These are phyloP conservation scores for Saussurea involucrata DNA, from an alignment of 129 eudicot genomes.

Conservation along the genomic window DNA sequence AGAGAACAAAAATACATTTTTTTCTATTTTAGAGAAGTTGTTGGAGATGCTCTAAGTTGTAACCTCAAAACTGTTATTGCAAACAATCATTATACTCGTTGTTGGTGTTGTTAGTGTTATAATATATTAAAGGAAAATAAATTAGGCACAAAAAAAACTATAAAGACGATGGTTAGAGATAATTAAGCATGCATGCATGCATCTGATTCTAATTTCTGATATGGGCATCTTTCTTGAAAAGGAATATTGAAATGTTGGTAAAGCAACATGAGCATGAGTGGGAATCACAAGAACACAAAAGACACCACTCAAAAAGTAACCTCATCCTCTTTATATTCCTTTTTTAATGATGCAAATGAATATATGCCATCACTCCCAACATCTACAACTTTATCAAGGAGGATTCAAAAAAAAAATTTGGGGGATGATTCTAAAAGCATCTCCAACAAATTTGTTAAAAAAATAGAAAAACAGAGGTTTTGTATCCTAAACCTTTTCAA, in stretches of 20 bases:
- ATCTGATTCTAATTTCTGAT: neutral
- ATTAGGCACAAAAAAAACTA: neutral
- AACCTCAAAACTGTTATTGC: too few relatives aligned
- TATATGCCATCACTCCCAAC: neutral
- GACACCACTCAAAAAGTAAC: slow-evolving; percentile 20
- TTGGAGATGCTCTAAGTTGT: too few relatives aligned
- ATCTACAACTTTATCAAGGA: too few relatives aligned
- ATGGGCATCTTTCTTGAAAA: slow-evolving; percentile 28
- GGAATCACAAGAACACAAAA: slow-evolving; percentile 33
- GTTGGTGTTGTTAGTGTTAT: too few relatives aligned
- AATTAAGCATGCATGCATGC: neutral
- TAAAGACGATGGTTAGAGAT: neutral
- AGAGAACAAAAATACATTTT: too few relatives aligned
- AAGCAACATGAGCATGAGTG: slow-evolving; percentile 32
- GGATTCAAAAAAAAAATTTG: too few relatives aligned
- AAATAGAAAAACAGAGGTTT: too few relatives aligned
- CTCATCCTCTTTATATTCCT: neutral
- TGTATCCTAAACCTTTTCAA: too few relatives aligned
- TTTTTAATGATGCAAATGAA: slow-evolving; percentile 6
- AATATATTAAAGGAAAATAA: neutral
- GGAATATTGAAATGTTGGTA: slow-evolving; percentile 27
- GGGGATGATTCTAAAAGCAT: too few relatives aligned
- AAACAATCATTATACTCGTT: too few relatives aligned
- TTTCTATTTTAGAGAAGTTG: too few relatives aligned
- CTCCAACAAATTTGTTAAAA: too few relatives aligned